These are phyloP conservation scores for Penicillium sp. DNA, from an alignment of 2,329 filamentous ascomycete genomes.

Conservation along the genomic window DNA sequence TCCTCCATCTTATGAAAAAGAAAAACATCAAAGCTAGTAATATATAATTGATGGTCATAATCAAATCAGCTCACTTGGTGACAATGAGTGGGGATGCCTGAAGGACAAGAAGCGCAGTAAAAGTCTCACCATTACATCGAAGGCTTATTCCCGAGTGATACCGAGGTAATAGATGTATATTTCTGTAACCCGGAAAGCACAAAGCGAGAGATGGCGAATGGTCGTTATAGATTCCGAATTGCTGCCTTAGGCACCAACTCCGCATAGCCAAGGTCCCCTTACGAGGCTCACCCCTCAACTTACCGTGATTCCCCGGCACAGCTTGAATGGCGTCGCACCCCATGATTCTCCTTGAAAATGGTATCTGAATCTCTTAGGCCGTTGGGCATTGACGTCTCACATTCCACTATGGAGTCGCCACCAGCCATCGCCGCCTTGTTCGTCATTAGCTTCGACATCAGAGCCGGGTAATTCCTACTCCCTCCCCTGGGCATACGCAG, in stretches of 20 bases:
- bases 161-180: background rate
- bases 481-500: background rate
- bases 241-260: conserved; percentile 9
- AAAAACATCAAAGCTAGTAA: background rate
- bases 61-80: background rate
- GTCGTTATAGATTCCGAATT: background rate
- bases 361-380: conserved; percentile 29
- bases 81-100: background rate
- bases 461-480: conserved; percentile 65
- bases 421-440: conserved; percentile 72
- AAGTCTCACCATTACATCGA: background rate
- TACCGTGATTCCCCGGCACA: conserved; percentile 24
- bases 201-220: background rate
- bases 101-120: background rate
- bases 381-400: conserved; percentile 36
- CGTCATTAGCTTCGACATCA: conserved; percentile 88
- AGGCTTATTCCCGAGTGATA: no score
- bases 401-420: conserved; percentile 36
- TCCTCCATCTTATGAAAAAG: background rate
- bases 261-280: conserved; percentile 4
- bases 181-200: background rate
- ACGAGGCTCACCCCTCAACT: conserved; percentile 10
- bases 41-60: background rate
- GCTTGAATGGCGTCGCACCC: conserved; percentile 16
- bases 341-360: conserved; percentile 24